Percentiles rank a stretch among this genome's conserved stretches.
Conservation (phyloP, 1,139 yeast species). For the Kurtzmaniella quercitrusa region DNA sequence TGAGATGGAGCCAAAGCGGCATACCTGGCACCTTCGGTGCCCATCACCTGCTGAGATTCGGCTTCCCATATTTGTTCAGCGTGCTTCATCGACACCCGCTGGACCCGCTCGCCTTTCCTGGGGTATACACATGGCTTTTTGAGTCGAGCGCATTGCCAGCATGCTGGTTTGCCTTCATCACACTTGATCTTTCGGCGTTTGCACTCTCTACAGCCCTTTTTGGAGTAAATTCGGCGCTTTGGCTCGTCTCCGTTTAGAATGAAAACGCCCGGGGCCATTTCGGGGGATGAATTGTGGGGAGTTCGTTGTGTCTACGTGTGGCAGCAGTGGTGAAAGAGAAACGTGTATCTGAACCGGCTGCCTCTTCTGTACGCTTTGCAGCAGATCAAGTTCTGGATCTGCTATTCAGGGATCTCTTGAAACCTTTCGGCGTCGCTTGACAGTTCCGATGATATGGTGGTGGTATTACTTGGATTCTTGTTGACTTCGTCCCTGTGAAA, state of each 20-base stretch:
- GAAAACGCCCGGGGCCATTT: not conserved
- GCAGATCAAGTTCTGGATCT: too few relatives aligned
- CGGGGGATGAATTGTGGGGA: too few relatives aligned
- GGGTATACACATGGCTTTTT: slow-evolving; percentile 33
- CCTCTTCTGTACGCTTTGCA: too few relatives aligned
- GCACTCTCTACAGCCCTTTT: slow-evolving; percentile 38
- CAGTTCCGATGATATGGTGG: too few relatives aligned
- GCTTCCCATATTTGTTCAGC: not conserved
- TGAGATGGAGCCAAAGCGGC: not conserved
- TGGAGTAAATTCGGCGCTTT: slow-evolving; percentile 23
- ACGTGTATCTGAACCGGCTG: too few relatives aligned
- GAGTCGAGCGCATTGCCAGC: slow-evolving; percentile 42
- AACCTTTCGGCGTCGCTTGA: too few relatives aligned
- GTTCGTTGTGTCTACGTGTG: too few relatives aligned
- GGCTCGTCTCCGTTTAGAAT: slow-evolving; percentile 2
- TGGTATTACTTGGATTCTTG: too few relatives aligned
- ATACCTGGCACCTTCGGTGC: not conserved
- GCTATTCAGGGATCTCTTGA: too few relatives aligned
- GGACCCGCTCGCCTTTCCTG: slow-evolving; percentile 28
- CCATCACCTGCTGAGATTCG: not conserved
- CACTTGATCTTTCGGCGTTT: slow-evolving; percentile 45
- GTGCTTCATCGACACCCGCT: slow-evolving; percentile 20
- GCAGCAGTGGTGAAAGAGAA: too few relatives aligned
- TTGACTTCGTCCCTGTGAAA: too few relatives aligned
- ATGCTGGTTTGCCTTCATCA: slow-evolving; percentile 56